phyloP scores from a whole-genome alignment of 1,139 yeast species.

The Zygoascus meyerae region DNA sequence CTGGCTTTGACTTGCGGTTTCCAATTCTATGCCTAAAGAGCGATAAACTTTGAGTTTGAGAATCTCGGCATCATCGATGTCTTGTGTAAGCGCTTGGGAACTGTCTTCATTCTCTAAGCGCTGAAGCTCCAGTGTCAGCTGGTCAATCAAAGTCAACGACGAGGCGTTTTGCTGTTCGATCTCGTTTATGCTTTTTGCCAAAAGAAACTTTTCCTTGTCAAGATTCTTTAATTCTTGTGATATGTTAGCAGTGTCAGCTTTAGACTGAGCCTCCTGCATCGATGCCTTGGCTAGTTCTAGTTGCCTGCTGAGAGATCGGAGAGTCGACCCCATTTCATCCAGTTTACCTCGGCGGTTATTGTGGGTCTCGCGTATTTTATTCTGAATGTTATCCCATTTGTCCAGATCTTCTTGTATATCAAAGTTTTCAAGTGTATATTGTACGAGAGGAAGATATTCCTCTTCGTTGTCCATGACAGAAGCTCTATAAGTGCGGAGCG shows the following conservation, averaged over 20 bases:
- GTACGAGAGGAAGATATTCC: slow-evolving; percentile 14
- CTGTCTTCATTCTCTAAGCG: slow-evolving; percentile 32
- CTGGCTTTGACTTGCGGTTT: slow-evolving; percentile 28
- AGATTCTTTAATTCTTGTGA: slow-evolving; percentile 26
- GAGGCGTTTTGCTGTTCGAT: slow-evolving; percentile 49
- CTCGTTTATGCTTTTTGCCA: slow-evolving; percentile 54
- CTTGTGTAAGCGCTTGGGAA: slow-evolving; percentile 26
- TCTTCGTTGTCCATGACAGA: slow-evolving; percentile 10
- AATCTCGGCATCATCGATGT: slow-evolving; percentile 33
- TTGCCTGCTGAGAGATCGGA: slow-evolving; percentile 28
- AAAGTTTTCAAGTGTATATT: slow-evolving; percentile 42
- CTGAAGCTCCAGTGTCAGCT: slow-evolving; percentile 39
- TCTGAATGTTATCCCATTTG: slow-evolving; percentile 22
- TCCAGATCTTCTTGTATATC: slow-evolving; percentile 47
- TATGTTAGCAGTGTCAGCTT: neutral
- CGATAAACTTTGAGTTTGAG: slow-evolving; percentile 37
- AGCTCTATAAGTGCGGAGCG: too few relatives aligned
- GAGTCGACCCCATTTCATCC: slow-evolving; percentile 19
- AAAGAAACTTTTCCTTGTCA: slow-evolving; percentile 47
- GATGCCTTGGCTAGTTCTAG: slow-evolving; percentile 28
- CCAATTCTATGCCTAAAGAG: slow-evolving; percentile 35
- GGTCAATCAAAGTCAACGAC: slow-evolving; percentile 41
- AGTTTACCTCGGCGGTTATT: slow-evolving; percentile 17
- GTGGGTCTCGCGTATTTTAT: slow-evolving; percentile 17
- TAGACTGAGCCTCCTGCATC: slow-evolving; percentile 11